A percentile compares a stretch with the other conserved stretches of the same genome.
phyloP scores from a whole-genome alignment of 352 stramenopile genomes.

The Thalassiosira mediterranea region DNA sequence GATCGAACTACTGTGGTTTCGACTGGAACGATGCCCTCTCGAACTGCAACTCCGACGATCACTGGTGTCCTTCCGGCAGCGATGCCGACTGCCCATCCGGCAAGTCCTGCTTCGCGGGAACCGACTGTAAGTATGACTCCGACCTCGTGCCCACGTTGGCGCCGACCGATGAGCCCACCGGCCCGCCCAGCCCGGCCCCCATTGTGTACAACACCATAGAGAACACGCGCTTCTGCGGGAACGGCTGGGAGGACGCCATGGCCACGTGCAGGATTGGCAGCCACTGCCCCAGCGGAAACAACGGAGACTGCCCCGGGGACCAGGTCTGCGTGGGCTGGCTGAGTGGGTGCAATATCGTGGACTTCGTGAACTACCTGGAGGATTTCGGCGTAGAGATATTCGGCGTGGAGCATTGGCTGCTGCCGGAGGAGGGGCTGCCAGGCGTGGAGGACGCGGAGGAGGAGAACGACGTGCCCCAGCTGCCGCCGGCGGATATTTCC shows the following conservation, averaged over 20 bases:
- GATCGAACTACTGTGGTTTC: constrained; percentile 40
- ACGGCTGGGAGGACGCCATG: constrained; percentile 34
- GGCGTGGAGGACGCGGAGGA: background rate
- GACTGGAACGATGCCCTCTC: constrained; percentile 47
- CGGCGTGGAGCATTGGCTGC: constrained; percentile 18
- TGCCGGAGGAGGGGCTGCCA: constrained; percentile 5
- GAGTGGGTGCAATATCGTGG: constrained; percentile 47
- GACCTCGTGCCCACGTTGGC: constrained; percentile 36
- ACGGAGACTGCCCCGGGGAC: constrained; percentile 22
- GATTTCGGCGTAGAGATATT: constrained; percentile 38
- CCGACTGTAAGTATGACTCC: constrained; percentile 37
- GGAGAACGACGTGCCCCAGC: constrained; percentile 3
- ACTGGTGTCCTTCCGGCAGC: constrained; percentile 43
- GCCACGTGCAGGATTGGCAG: constrained; percentile 36
- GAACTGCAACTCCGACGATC: constrained; percentile 22
- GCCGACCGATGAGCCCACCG: constrained; percentile 26
- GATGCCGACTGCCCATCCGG: constrained; percentile 45
- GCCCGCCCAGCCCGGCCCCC: constrained; percentile 10
- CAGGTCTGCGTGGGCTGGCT: constrained; percentile 38
- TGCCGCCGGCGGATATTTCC: constrained; percentile 13
- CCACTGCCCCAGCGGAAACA: constrained; percentile 36
- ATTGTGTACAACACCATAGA: constrained; percentile 31
- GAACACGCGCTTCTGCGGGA: constrained; percentile 44
- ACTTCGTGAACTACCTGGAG: constrained; percentile 32
- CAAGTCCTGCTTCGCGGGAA: constrained; percentile 41